Percentiles rank a stretch among this genome's conserved stretches.
phyloP scores from a whole-genome alignment of 2,329 filamentous ascomycete species.

The Chaetomiaceae sp. region DNA sequence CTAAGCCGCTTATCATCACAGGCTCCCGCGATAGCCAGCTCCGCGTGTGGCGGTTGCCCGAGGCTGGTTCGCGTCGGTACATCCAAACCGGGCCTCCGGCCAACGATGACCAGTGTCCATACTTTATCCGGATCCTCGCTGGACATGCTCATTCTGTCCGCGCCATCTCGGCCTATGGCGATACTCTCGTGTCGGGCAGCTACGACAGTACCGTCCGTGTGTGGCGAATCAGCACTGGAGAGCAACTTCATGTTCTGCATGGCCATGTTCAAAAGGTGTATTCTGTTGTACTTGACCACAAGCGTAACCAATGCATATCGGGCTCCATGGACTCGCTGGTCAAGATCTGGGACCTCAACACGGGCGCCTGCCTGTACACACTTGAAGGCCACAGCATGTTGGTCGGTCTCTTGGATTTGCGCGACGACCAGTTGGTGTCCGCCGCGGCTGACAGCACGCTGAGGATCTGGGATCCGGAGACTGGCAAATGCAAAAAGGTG shows the following conservation, averaged over 20 bases:
- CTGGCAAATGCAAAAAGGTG: slow-evolving; percentile 82
- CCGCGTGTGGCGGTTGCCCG: slow-evolving; percentile 89
- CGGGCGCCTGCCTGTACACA: slow-evolving; percentile 78
- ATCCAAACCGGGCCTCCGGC: slow-evolving; percentile 73
- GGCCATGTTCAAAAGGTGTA: slow-evolving; percentile 94
- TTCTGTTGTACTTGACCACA: slow-evolving; percentile 88
- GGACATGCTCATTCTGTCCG: slow-evolving; percentile 93
- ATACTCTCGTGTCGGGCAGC: slow-evolving; percentile 94
- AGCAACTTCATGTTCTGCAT: slow-evolving; percentile 75
- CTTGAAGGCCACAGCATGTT: slow-evolving; percentile 90
- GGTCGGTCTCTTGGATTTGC: slow-evolving; percentile 85
- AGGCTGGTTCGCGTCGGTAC: slow-evolving; percentile 70
- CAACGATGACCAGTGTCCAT: slow-evolving; percentile 78
- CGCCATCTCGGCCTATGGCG: slow-evolving; percentile 89
- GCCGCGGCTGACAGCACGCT: slow-evolving; percentile 93
- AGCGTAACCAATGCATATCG: slow-evolving; percentile 91
- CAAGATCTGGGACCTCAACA: slow-evolving; percentile 94
- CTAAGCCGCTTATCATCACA: slow-evolving; percentile 93
- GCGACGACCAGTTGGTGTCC: slow-evolving; percentile 85
- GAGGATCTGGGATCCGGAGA: slow-evolving; percentile 95
- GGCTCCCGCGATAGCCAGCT: slow-evolving; percentile 92
- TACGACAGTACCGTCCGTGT: slow-evolving; percentile 95
- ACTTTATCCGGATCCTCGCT: slow-evolving; percentile 81
- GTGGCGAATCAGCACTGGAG: slow-evolving; percentile 95
- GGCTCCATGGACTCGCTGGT: slow-evolving; percentile 98